Evolutionary conservation across 1,284 basidiomycete species (phyloP).

Genomic region (Takashimella tepidaria): DNA sequence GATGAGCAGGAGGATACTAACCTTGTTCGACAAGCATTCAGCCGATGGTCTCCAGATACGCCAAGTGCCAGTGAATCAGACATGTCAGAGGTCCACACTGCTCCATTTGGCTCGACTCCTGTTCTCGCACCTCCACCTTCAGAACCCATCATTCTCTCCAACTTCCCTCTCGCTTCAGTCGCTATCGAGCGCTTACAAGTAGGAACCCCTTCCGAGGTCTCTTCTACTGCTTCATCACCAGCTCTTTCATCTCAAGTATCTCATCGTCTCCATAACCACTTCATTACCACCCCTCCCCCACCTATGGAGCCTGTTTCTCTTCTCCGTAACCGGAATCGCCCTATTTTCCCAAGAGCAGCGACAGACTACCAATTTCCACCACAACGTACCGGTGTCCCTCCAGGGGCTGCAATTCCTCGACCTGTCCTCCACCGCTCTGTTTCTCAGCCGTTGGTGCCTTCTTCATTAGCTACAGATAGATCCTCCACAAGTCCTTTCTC

Average conservation of each 20-base stretch:
- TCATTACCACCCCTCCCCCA: constrained; percentile 23
- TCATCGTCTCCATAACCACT: not conserved
- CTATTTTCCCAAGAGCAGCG: constrained; percentile 5
- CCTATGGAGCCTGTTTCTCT: constrained; percentile 15
- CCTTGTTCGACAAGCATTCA: constrained; percentile 15
- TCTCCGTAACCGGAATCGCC: constrained; percentile 12
- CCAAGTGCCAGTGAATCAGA: constrained; percentile 17
- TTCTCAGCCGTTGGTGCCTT: constrained; percentile 21
- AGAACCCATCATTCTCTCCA: constrained; percentile 19
- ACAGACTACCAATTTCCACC: constrained; percentile 18
- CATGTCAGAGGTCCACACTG: constrained; percentile 29
- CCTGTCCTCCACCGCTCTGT: constrained; percentile 16
- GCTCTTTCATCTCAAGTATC: not conserved
- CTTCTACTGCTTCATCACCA: constrained; percentile 4
- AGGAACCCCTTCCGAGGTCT: constrained; percentile 16
- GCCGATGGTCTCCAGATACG: constrained; percentile 21
- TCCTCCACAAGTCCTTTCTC: not conserved
- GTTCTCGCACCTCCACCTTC: constrained; percentile 6
- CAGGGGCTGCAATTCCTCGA: constrained; percentile 21
- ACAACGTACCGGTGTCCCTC: constrained; percentile 15
- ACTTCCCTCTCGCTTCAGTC: constrained; percentile 27
- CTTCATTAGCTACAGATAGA: not conserved
- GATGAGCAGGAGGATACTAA: constrained; percentile 12
- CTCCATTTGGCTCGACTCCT: constrained; percentile 25
- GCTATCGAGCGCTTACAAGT: constrained; percentile 7